Base-by-base conservation (phyloP, 1,139 yeast genomes). In the Spencermartinsiella ligniputridi region DNA sequence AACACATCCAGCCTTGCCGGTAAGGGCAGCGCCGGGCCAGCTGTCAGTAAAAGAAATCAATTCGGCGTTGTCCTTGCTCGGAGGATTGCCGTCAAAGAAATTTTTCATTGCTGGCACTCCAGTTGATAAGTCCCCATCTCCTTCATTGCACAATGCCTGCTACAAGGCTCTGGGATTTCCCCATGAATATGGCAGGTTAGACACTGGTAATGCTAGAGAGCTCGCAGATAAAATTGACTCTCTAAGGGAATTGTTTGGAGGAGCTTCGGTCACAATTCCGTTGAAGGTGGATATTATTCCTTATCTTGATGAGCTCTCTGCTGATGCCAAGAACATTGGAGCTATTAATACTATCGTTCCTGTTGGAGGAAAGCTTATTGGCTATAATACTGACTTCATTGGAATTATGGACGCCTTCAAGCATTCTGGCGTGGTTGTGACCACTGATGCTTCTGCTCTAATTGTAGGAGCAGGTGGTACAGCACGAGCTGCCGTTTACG, bases 381-480 rank as follows among this genome's bases (percentile, higher is more conserved):
- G 97, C 50, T 94, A 87, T 57, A 94, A 94, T 68, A 94, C 99
- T 38, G 99, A 94, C 65, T 92, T 96, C 96, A 69, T 81, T 45
- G 99, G 98, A 18, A 85, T 94, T 54, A 74, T 72, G 39, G 76
- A 83, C 52, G 78, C 96, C 1, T 79, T 88, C 56, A 61, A 69
- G 35, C 66, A 74, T 48, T 72, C 74, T 47, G 92, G 92, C 9
- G 81, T 81, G 27, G 52, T 68, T 45, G 40, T 51, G 48, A 21
- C 46, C 39, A 22, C 51, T 6, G 38, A 34, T 3, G 43, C 51
- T 5, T 35, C 41, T 3, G 69, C 57, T 1, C 49, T 92, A 50
- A 83, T 92, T 42, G 72, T 92, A 54, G 99, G 99, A 40, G 96
- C 96, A 22, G 99, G 99, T 37, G 99, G 99, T 40, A 90, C 99